A percentile compares a stretch with the other conserved stretches of the same genome.
These are phyloP conservation scores for Trichoderma reesei DNA, from an alignment of 495 filamentous ascomycete genomes.

Conservation along the genomic window DNA sequence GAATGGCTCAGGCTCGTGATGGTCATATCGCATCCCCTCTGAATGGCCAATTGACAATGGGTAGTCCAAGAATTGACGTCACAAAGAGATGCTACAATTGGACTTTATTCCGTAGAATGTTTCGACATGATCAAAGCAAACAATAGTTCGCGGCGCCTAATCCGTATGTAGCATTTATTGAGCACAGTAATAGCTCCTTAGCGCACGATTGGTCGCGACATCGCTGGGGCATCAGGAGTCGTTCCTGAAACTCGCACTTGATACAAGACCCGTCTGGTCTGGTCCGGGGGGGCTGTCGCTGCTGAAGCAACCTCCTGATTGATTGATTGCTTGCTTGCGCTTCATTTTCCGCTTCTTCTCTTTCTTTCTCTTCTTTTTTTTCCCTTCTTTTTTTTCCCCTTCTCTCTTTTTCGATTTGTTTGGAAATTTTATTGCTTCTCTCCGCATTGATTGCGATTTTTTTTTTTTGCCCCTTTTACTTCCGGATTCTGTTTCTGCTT, in stretches of 20 bases:
- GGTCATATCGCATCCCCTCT: too few species aligned
- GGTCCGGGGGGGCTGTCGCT: background rate
- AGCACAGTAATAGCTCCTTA: too few species aligned
- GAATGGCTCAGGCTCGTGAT: too few species aligned
- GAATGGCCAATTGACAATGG: too few species aligned
- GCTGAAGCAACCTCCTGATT: background rate
- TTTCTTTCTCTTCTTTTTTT: background rate
- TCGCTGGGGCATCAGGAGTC: background rate
- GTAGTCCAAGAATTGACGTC: too few species aligned
- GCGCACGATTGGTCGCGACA: background rate
- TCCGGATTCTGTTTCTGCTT: background rate
- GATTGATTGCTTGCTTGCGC: background rate
- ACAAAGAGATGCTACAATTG: too few species aligned
- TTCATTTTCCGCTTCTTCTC: background rate
- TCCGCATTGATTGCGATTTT: too few species aligned
- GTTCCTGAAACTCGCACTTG: background rate
- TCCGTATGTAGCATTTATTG: too few species aligned
- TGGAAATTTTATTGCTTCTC: too few species aligned
- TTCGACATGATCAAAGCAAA: too few species aligned
- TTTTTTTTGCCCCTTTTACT: background rate
- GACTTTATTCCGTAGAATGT: too few species aligned
- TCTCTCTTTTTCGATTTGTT: background rate
- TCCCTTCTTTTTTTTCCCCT: constrained; percentile 4
- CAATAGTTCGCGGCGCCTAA: too few species aligned
- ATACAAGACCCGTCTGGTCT: background rate